A percentile compares a stretch with the other conserved stretches of the same genome.
Evolutionary conservation across 805 yeast species (phyloP).

Genomic region (Candida boleticola): DNA sequence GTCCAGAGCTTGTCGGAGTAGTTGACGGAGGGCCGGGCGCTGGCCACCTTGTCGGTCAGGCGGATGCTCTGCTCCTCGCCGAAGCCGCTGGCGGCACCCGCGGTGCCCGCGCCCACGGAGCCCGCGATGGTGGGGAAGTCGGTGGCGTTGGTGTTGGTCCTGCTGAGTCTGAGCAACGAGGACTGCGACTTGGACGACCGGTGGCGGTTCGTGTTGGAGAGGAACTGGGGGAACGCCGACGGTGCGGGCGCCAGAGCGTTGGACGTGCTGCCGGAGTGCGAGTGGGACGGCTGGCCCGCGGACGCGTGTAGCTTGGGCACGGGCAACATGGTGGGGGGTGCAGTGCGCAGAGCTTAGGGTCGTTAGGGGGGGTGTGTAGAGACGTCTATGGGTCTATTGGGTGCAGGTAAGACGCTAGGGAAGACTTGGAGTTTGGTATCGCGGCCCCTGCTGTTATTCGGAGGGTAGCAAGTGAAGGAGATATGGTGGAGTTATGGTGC

Average conservation of each 20-base stretch:
- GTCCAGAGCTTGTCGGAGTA: conserved; percentile 82
- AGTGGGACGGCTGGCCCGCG: background rate
- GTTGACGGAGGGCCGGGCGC: conserved; percentile 58
- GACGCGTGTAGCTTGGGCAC: no score
- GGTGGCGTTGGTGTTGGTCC: conserved; percentile 2
- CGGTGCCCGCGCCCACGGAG: background rate
- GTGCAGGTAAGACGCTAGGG: no score
- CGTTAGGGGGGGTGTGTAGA: no score
- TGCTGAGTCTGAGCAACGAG: background rate
- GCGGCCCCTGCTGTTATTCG: no score
- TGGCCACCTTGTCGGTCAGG: conserved; percentile 45
- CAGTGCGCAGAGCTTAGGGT: no score
- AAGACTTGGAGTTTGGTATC: no score
- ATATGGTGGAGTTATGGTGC: no score
- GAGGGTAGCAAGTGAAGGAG: no score
- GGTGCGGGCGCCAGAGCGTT: background rate
- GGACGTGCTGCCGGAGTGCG: background rate
- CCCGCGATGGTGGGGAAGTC: background rate
- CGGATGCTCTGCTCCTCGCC: background rate
- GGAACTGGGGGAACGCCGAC: conserved; percentile 1
- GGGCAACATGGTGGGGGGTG: no score
- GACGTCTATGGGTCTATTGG: no score
- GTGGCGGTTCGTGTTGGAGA: conserved; percentile 2
- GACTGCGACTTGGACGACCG: conserved; percentile 1
- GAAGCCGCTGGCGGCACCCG: background rate